Evolutionary conservation across 2,329 filamentous ascomycete species (phyloP), one percentile per base, ranked within the genome.

Genomic region (Trichothecium sympodiale): DNA sequence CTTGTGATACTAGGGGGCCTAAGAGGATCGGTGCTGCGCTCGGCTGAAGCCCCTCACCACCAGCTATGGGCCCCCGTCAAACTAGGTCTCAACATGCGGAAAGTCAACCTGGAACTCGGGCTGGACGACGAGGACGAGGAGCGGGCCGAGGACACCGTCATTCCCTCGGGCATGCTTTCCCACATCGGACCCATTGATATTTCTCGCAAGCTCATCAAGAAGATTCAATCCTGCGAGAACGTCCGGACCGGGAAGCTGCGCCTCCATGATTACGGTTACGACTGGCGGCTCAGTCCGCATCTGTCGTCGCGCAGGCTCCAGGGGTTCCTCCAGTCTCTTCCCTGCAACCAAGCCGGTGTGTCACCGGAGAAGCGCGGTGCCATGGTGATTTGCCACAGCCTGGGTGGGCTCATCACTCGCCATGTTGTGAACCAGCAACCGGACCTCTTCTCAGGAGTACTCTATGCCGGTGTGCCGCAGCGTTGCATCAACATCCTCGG

Each of bases 51-150:
- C 8, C 82, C 83, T 4, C 77, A 89, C 50, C 77, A 86, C n/a
- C 86, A 94, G 52, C 62, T 94, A 0, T 96, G 89, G 89, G 84
- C 93, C 2, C 88, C 88, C 0, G 80, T 95, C 50, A 95, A 95
- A 57, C 80, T 94, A 18, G 88, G 89, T 1, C 62, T 96, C 34
- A 94, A 94, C 47, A 74, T 95, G 41, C 80, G 88, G 37, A 94
- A 91, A 52, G 88, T 89, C 3, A 85, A 96, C 52, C 67, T 96
- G 4, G 86, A 94, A 53, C 80, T 96, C 8, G 88, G 87, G 0
- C 60, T 95, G 4, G 71, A 83, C 12, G 75, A 75, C 2, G 81
- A 87, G 47, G 88, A 93, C 38, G 89, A 95, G 50, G 81, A 86
- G 47, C 71, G 63, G 5, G 91, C 91, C 77, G 77, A 83, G 44